These are phyloP conservation scores for Mortierella sp. DNA, from an alignment of 371 early-diverging fungal genomes.

Conservation along the genomic window DNA sequence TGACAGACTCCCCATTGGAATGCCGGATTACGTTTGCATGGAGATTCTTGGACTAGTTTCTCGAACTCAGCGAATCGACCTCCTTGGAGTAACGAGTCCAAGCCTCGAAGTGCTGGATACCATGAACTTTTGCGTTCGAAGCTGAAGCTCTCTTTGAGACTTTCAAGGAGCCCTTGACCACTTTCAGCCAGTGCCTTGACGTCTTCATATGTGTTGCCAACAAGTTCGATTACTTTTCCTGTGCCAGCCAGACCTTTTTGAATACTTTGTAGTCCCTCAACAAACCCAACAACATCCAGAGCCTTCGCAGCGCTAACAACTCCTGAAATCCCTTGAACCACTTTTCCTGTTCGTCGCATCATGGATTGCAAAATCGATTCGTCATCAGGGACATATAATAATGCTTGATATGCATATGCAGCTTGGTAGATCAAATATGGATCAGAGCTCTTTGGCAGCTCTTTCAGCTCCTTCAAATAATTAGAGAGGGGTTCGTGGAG, in stretches of 20 bases:
- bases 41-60: neutral
- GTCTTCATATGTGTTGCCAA: neutral
- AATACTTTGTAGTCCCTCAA: neutral
- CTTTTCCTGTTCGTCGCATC: no score
- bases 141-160: slow-evolving; percentile 7
- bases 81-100: no score
- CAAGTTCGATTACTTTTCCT: neutral
- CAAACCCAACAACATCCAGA: neutral
- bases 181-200: neutral
- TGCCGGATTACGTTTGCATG: neutral
- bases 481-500: neutral
- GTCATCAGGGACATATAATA: neutral
- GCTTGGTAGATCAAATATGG: slow-evolving; percentile 3
- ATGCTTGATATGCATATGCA: slow-evolving; percentile 16
- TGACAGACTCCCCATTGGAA: slow-evolving; percentile 9
- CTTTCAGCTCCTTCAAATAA: neutral
- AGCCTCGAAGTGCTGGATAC: no score
- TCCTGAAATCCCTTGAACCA: neutral
- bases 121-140: neutral
- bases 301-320: neutral
- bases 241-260: neutral
- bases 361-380: no score
- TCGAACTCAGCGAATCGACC: slow-evolving; percentile 1
- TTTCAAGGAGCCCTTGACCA: neutral
- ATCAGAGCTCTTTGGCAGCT: neutral